Evolutionary conservation across 1,284 basidiomycete species (phyloP).

Genomic region (Ganoderma meredithae): DNA sequence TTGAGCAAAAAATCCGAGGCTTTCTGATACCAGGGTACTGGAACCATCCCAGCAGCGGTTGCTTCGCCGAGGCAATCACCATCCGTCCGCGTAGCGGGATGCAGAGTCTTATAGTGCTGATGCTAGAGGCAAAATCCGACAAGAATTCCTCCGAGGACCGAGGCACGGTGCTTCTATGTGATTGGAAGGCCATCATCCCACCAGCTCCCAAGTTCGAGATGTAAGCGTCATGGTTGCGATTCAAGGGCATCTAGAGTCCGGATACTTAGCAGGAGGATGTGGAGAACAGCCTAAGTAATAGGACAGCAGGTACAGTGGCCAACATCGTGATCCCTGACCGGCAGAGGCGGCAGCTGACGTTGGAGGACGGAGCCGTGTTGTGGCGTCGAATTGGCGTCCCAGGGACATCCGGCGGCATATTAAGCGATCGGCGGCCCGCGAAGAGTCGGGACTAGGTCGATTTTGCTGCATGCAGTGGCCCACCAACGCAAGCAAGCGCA

Average conservation of each 20-base stretch:
- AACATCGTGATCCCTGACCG: background rate
- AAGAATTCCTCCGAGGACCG: slow-evolving; percentile 4
- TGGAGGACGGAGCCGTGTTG: slow-evolving; percentile 13
- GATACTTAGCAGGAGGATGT: background rate
- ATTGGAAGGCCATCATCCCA: background rate
- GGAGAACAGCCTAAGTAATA: too few relatives aligned
- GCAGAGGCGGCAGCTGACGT: slow-evolving; percentile 14
- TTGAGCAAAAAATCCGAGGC: slow-evolving; percentile 25
- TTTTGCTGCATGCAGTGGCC: slow-evolving; percentile 22
- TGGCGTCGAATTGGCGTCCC: slow-evolving; percentile 8
- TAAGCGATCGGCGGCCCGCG: slow-evolving; percentile 23
- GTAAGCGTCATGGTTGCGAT: background rate
- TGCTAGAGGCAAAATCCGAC: background rate
- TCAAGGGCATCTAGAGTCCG: background rate
- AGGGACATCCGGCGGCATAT: slow-evolving; percentile 8
- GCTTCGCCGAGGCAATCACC: background rate
- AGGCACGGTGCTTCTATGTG: background rate
- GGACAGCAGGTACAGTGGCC: background rate
- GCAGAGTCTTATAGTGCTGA: background rate
- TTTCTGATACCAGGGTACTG: slow-evolving; percentile 22
- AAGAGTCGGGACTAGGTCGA: slow-evolving; percentile 12
- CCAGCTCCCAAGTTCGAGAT: background rate
- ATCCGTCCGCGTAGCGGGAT: background rate
- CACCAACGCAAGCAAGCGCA: background rate
- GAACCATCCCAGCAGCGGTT: background rate